Base-by-base conservation (phyloP, 2,329 filamentous ascomycete genomes). In the Peltaster fructicola region DNA sequence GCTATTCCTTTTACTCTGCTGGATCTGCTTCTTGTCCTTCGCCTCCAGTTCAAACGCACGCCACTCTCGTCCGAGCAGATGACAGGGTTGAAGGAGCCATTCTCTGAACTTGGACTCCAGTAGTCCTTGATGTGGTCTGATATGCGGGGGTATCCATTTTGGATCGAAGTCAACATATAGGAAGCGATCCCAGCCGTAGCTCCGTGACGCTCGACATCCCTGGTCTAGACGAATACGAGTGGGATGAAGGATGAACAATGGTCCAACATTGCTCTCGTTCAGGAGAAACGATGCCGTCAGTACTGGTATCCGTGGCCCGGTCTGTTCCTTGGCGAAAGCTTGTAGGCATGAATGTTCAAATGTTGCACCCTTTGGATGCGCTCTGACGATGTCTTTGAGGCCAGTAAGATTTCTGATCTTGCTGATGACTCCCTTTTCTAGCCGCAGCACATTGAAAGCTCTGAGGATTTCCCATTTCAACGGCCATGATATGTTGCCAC, bases 1-100 rank as follows among this genome's bases (percentile, higher is more conserved):
- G 7, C 17, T 10, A 13, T 6, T 8, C 8, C n/a, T 12, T 4
- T 17, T n/a, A n/a, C 14, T n/a, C 10, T 25, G 11, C 4, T 4
- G 6, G 17, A 15, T 14, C 2, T 13, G 15, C 15, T 14, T 15
- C 27, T 29, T 34, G 34, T 40, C 53, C 12, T 47, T 37, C 0
- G 30, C 40, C 14, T 56, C 48, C 0, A 55, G 10, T 12, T 53
- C 43, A 12, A 57, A 52, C 0, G 42, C 45, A 7, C 41, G 36
- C 57, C 57, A 61, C 13, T 25, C 47, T 3, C 54, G 43, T 1
- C 52, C 53, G 1, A 60, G 34, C 17, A 61, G 53, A 0, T 28
- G 15, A 15, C 58, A 52, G 5, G 51, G 26, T 4, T 11, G 5
- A 5, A 7, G 11, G 3, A 29, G 6, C 26, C 22, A 25, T 2